phyloP scores from a whole-genome alignment of 352 stramenopile species.

The Phytopythium aichiense region DNA sequence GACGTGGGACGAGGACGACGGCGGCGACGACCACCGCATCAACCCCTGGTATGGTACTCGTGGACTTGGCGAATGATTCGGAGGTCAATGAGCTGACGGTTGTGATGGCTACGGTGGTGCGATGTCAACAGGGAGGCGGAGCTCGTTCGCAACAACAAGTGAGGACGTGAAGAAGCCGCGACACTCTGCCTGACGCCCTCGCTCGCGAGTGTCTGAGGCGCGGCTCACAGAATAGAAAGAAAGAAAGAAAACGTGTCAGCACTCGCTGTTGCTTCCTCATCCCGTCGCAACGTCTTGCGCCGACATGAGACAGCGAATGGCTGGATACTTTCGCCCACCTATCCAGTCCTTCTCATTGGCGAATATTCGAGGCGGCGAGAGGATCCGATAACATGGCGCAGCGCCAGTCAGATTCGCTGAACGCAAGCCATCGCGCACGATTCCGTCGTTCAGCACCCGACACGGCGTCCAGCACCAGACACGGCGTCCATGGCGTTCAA shows the following conservation, averaged over 20 bases:
- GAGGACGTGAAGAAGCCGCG: slow-evolving; percentile 7
- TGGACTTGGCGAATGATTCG: background rate
- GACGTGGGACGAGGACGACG: slow-evolving; percentile 84
- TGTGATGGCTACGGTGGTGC: background rate
- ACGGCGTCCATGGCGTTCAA: no score
- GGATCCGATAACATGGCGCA: background rate
- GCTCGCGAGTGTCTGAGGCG: no score
- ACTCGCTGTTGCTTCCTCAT: no score
- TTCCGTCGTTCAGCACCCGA: no score
- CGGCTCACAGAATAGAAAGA: no score
- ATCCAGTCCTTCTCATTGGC: no score
- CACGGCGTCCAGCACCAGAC: no score
- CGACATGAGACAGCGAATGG: no score
- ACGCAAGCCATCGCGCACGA: no score
- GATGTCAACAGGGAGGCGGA: slow-evolving; percentile 41
- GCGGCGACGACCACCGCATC: slow-evolving; percentile 74
- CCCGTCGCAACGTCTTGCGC: no score
- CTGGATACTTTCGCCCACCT: no score
- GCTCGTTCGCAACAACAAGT: slow-evolving; percentile 23
- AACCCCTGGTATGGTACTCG: slow-evolving; percentile 69
- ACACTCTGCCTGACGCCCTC: background rate
- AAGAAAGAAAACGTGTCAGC: no score
- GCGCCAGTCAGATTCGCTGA: background rate
- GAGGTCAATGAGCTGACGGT: background rate
- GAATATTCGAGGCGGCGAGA: background rate